phyloP scores from a whole-genome alignment of 2,329 filamentous ascomycete species.

The Botryotinia globosa region DNA sequence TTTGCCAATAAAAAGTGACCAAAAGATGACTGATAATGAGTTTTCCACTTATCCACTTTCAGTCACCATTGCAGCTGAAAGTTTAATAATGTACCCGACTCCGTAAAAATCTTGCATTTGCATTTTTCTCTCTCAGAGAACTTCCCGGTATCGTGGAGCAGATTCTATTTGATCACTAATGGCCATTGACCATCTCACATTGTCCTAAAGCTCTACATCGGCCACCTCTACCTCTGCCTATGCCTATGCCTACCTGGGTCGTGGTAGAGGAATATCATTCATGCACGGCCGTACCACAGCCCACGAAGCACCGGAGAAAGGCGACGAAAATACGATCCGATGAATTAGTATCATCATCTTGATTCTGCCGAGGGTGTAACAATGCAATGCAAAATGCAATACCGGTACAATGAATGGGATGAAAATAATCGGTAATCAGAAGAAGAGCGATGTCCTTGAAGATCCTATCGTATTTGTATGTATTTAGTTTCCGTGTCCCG shows the following conservation, averaged over 20 bases:
- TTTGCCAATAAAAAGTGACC: neutral
- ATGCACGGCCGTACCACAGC: conserved; percentile 21
- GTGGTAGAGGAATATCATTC: conserved; percentile 1
- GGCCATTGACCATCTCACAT: neutral
- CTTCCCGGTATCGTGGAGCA: conserved; percentile 20
- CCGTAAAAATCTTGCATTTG: conserved; percentile 15
- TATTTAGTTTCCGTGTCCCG: neutral
- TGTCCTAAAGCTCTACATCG: neutral
- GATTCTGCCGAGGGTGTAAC: neutral
- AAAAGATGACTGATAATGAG: neutral
- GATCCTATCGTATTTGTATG: neutral
- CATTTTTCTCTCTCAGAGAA: neutral
- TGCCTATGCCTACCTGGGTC: neutral
- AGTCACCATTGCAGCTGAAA: conserved; percentile 20
- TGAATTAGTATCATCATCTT: neutral
- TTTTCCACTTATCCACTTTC: conserved; percentile 19
- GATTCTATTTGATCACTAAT: conserved; percentile 17
- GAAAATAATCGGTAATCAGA: neutral
- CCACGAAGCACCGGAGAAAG: conserved; percentile 6
- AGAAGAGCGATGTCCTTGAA: neutral
- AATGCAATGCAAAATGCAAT: neutral
- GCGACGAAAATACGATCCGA: conserved; percentile 12
- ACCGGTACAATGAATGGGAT: neutral
- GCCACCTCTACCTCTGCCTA: neutral
- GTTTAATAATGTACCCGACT: neutral